These are phyloP conservation scores for Starmerella potacharoeniae DNA, from an alignment of 805 yeast species.

Conservation along the genomic window DNA sequence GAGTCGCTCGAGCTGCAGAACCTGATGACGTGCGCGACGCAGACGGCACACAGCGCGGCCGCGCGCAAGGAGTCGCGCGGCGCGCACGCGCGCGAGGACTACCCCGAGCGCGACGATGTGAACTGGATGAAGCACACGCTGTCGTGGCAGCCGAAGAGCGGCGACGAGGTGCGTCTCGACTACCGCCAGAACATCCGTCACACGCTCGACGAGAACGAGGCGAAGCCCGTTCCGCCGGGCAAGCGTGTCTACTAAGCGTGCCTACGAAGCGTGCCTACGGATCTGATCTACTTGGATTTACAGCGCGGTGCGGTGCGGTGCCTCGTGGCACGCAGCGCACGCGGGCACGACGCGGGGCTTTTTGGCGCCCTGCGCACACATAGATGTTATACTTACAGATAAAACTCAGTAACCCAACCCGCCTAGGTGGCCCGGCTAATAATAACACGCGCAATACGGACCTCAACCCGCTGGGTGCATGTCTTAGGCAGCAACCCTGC, in stretches of 20 bases:
- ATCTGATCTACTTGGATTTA: neutral
- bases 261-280: too few relatives aligned
- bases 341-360: too few relatives aligned
- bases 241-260: slow-evolving; percentile 70
- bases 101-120: slow-evolving; percentile 87
- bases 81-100: slow-evolving; percentile 98
- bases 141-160: slow-evolving; percentile 72
- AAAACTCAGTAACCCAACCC: neutral
- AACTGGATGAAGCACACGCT: slow-evolving; percentile 97
- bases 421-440: too few relatives aligned
- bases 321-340: too few relatives aligned
- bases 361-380: neutral
- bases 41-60: slow-evolving; percentile 88
- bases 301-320: too few relatives aligned
- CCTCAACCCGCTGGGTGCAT: neutral
- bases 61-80: slow-evolving; percentile 97
- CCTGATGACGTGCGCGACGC: slow-evolving; percentile 92
- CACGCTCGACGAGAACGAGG: slow-evolving; percentile 83
- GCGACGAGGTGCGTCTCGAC: slow-evolving; percentile 59
- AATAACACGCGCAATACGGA: too few relatives aligned
- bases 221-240: slow-evolving; percentile 94
- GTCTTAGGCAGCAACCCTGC: neutral
- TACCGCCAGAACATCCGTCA: slow-evolving; percentile 77
- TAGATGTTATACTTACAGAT: neutral
- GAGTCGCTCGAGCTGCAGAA: slow-evolving; percentile 94